Base-by-base conservation (phyloP, 2,329 filamentous ascomycete genomes). In the Chaetomium sp. region DNA sequence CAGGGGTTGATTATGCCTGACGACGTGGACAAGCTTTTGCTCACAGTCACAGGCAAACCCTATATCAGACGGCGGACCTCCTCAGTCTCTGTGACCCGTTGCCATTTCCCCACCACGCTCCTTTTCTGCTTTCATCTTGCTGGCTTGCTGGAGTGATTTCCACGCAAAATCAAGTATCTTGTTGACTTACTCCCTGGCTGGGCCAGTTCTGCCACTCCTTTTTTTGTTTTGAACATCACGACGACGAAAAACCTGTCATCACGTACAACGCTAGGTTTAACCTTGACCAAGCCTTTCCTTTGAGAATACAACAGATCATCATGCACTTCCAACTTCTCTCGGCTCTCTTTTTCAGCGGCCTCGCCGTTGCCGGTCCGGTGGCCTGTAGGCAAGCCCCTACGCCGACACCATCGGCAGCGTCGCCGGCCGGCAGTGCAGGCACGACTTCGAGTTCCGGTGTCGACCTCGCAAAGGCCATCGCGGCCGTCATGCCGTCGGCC, bases 401-500 rank as follows among this genome's bases (percentile, higher is more conserved):
- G 3, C 3, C 42, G 12, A 45, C 43, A 1, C 8, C 44, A 27
- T 27, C 19, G 19, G 19, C 12, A 36, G n/a, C 4, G 52, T 51
- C 1, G 40, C 52, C 6, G 44, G 4, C 14, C 2, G 12, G 12
- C 38, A 3, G 49, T 4, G 19, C 47, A 6, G 51, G 42, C 6
- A 12, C 6, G 40, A 42, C 40, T 11, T 11, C 12, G 36, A 45
- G 37, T 11, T 27, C 37, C 41, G n/a, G 9, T 10, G 44, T 46
- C 43, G 46, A 52, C 46, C 40, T 55, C 41, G 54, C 46, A 8
- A 38, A 38, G 8, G 71, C 76, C 60, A 71, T 87, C 64, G 66
- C 68, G 58, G 54, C 69, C 50, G 82, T 89, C 66, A 79, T 80
- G n/a, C 82, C 86, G 3, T 67, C 63, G 2, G 82, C 85, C 1